These are phyloP conservation scores for Pseudonitzschia delicatissima DNA, from an alignment of 108 stramenopile species.

Conservation along the genomic window DNA sequence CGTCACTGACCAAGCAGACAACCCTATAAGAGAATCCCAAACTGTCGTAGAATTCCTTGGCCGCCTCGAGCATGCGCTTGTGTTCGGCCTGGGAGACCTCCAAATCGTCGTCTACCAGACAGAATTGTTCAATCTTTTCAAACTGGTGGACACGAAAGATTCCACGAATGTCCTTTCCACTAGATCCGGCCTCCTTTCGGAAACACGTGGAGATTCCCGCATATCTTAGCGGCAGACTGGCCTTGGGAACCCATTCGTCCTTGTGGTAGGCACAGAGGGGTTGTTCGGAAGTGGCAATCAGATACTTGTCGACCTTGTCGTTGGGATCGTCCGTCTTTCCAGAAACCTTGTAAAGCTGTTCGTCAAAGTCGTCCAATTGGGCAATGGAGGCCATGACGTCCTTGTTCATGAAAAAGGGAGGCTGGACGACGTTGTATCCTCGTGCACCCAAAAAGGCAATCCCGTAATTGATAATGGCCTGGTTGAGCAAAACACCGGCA, in stretches of 20 bases:
- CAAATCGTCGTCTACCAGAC: constrained; percentile 91
- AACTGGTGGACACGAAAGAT: constrained; percentile 99
- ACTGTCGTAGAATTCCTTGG: constrained; percentile 96
- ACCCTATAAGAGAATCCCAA: constrained; percentile 96
- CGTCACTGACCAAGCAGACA: constrained; percentile 95
- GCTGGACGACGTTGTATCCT: constrained; percentile 94
- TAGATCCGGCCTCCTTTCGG: constrained; percentile 98
- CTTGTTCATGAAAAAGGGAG: constrained; percentile 99
- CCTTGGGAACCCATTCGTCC: constrained; percentile 93
- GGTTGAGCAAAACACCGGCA: constrained; percentile 95
- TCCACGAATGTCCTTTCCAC: constrained; percentile 98
- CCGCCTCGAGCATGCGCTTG: constrained; percentile 80
- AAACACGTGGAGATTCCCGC: constrained; percentile 99
- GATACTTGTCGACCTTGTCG: constrained; percentile 87
- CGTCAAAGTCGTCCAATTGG: constrained; percentile 99
- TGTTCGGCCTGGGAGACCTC: constrained; percentile 91
- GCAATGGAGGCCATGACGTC: constrained; percentile 99
- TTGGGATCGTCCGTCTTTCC: constrained; percentile 93
- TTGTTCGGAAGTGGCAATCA: constrained; percentile 99
- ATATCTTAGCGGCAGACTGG: constrained; percentile 81
- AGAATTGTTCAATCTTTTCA: constrained; percentile 99
- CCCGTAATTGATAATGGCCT: constrained; percentile 98
- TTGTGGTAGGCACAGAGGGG: constrained; percentile 99
- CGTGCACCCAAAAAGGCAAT: constrained; percentile 90
- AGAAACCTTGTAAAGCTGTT: constrained; percentile 98